phyloP scores from a whole-genome alignment of 2,329 filamentous ascomycete species.

The Pseudocercospora vitis region DNA sequence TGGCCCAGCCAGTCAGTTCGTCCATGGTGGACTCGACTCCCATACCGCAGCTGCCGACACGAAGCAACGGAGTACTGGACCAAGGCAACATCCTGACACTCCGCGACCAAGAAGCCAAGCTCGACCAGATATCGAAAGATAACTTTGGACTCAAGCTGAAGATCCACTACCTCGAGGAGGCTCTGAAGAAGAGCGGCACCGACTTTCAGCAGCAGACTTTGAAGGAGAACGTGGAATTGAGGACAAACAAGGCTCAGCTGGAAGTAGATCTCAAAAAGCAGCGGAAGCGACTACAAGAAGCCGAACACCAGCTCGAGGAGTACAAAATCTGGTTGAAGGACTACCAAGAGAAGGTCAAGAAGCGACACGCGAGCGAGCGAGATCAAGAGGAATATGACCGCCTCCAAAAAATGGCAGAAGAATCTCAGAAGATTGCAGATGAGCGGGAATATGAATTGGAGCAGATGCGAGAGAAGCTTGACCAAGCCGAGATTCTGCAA shows the following conservation, averaged over 20 bases:
- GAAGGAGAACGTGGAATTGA: conserved; percentile 93
- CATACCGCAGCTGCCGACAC: conserved; percentile 65
- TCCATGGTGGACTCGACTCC: conserved; percentile 79
- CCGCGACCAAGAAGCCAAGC: conserved; percentile 87
- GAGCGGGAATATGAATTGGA: conserved; percentile 48
- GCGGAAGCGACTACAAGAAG: conserved; percentile 77
- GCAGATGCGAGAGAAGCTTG: conserved; percentile 43
- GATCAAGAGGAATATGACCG: conserved; percentile 62
- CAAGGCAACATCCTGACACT: conserved; percentile 89
- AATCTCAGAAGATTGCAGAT: conserved; percentile 42
- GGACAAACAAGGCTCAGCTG: conserved; percentile 88
- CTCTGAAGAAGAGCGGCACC: conserved; percentile 79
- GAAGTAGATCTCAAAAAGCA: conserved; percentile 82
- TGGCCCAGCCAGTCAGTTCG: conserved; percentile 70
- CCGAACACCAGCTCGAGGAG: conserved; percentile 81
- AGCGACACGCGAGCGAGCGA: conserved; percentile 67
- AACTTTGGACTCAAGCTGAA: conserved; percentile 97
- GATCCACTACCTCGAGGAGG: conserved; percentile 94
- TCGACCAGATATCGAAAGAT: conserved; percentile 96
- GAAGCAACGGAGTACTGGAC: conserved; percentile 64
- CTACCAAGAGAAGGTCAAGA: conserved; percentile 77
- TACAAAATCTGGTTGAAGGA: conserved; percentile 81
- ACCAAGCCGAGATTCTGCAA: conserved; percentile 40
- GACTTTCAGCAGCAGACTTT: conserved; percentile 86
- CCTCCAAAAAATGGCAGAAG: conserved; percentile 46